Base-by-base conservation (phyloP, 768 basidiomycete species). In the Artomyces pyxidatus region DNA sequence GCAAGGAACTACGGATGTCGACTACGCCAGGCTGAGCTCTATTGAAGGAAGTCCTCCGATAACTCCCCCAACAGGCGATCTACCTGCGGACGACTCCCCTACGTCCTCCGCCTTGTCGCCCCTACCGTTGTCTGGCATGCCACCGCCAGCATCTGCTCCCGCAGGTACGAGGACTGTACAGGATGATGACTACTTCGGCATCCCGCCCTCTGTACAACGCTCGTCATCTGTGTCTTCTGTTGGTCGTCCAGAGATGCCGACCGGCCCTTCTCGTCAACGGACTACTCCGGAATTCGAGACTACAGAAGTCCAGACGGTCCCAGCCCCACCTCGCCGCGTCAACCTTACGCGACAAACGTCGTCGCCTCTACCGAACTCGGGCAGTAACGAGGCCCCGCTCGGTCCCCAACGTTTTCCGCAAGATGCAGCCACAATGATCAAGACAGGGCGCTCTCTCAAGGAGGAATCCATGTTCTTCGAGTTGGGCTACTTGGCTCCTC, bases 1-100 rank as follows among this genome's bases (percentile, higher is more conserved):
- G 87, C 74, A 87, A 50, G 84, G 83, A 16, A 87, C 84, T 5
- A 80, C 74, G 28, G 83, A 85, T 56, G 73, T 87, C 5, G 74
- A 73, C n/a, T 63, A 72, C 25, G 40, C 16, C 48, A 42, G 50
- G 12, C 57, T 65, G 5, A 51, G 59, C n/a, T 55, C 62, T 0
- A 64, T 67, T 19, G 54, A 63, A 37, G 65, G 57, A 32, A 65
- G 63, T 41, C 60, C 61, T 28, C 52, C 57, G 10, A 57, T 50
- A n/a, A 55, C 49, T 10, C 53, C 54, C 23, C 43, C 43, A 35
- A 37, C 49, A 26, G 47, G 59, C 26, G 56, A 61, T 16, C 58
- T 57, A 28, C 50, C 63, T 11, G 59, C 62, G 12, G 58, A 54
- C 43, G 62, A 63, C 8, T 50, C 45, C 48, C 45, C 65, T 5